Percentiles rank a stretch among this genome's conserved stretches.
These are phyloP conservation scores for Penicillium sclerotigenum DNA, from an alignment of 2,329 filamentous ascomycete species.

Conservation along the genomic window DNA sequence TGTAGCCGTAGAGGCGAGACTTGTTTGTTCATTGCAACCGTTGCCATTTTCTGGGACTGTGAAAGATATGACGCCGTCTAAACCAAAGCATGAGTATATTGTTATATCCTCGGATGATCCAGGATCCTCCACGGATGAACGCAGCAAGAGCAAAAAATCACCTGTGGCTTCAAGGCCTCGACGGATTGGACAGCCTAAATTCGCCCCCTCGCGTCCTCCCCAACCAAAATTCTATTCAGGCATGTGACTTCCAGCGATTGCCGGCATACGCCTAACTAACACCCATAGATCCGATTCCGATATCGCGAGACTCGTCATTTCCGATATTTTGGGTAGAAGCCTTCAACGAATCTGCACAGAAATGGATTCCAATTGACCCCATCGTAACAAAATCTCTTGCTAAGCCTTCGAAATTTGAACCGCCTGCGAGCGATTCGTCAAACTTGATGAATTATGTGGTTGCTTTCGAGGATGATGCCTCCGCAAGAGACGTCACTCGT, in stretches of 20 bases:
- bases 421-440: slow-evolving; percentile 70
- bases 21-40: slow-evolving; percentile 87
- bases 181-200: slow-evolving; percentile 39
- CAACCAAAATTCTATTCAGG: slow-evolving; percentile 18
- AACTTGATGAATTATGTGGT: slow-evolving; percentile 82
- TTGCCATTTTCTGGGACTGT: slow-evolving; percentile 62
- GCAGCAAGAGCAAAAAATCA: slow-evolving; percentile 9
- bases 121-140: slow-evolving; percentile 31
- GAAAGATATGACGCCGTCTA: slow-evolving; percentile 44
- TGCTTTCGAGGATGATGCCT: slow-evolving; percentile 76
- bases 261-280: slow-evolving; percentile 12
- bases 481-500: slow-evolving; percentile 78
- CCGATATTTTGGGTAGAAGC: slow-evolving; percentile 95
- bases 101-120: slow-evolving; percentile 37
- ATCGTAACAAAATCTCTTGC: slow-evolving; percentile 76
- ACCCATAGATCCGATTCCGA: slow-evolving; percentile 37
- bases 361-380: slow-evolving; percentile 86
- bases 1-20: slow-evolving; percentile 74
- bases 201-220: slow-evolving; percentile 23
- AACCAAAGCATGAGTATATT: slow-evolving; percentile 39
- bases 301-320: slow-evolving; percentile 66
- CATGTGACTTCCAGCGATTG: slow-evolving; percentile 9
- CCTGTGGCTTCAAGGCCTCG: slow-evolving; percentile 22
- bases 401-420: slow-evolving; percentile 74
- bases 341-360: slow-evolving; percentile 79